Percentiles rank a stretch among this genome's conserved stretches.
Conservation (phyloP, 345 rosid species). For the Citrus medica region DNA sequence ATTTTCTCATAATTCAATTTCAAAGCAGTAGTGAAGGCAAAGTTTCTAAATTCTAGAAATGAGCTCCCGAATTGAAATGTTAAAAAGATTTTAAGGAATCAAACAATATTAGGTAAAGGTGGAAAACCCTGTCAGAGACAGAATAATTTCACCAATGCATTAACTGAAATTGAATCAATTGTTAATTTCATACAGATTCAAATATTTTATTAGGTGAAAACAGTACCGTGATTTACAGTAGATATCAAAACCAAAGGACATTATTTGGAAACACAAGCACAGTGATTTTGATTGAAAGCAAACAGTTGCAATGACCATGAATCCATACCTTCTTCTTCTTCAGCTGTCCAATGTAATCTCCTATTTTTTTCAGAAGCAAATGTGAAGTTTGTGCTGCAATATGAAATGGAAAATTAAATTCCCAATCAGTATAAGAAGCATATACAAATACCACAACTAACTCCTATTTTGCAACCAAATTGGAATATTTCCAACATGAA, state of each 20-base stretch:
- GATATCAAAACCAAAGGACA: not conserved
- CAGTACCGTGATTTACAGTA: not conserved
- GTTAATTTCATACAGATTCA: not conserved
- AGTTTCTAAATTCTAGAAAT: not conserved
- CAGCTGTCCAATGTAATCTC: constrained; percentile 32
- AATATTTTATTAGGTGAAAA: not conserved
- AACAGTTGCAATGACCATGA: not conserved
- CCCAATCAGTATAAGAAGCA: not conserved
- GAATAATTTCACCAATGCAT: not conserved
- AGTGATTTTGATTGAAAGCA: not conserved
- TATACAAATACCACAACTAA: not conserved
- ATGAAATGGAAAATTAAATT: not conserved
- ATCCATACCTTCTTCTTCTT: constrained; percentile 41
- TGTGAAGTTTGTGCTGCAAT: constrained; percentile 15
- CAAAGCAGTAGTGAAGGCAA: not conserved
- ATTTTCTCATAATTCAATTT: not conserved
- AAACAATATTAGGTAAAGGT: not conserved
- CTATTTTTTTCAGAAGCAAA: constrained; percentile 25
- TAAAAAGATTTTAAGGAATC: not conserved
- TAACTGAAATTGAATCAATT: not conserved
- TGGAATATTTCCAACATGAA: not conserved
- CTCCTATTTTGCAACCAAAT: not conserved
- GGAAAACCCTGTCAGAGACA: not conserved
- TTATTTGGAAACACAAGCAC: not conserved
- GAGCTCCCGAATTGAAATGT: not conserved